Conservation (phyloP, 768 basidiomycete species). For the Rhizopogon vulgaris region DNA sequence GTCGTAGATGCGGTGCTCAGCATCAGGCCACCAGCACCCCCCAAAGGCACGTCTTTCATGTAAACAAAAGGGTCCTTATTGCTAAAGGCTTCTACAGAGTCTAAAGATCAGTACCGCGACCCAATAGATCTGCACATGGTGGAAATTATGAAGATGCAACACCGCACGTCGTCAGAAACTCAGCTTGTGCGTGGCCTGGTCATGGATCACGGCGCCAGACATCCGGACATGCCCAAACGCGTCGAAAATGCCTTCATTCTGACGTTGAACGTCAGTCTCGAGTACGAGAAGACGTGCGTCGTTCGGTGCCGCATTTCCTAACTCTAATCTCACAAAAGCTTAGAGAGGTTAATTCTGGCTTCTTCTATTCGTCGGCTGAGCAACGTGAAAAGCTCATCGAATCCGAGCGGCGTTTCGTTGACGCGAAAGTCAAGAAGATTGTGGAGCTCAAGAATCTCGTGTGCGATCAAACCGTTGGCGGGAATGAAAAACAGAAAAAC, state of each 20-base stretch:
- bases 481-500: constrained; percentile 72
- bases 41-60: constrained; percentile 42
- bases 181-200: constrained; percentile 93
- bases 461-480: constrained; percentile 87
- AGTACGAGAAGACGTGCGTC: constrained; percentile 98
- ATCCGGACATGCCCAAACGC: constrained; percentile 99
- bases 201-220: constrained; percentile 93
- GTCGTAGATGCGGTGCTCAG: constrained; percentile 93
- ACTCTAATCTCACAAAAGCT: constrained; percentile 15
- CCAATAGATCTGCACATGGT: constrained; percentile 99
- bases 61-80: constrained; percentile 19
- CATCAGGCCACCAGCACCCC: constrained; percentile 66
- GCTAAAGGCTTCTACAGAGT: constrained; percentile 34
- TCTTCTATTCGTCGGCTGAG: constrained; percentile 98
- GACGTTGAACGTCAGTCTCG: constrained; percentile 93
- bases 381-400: constrained; percentile 99
- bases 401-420: constrained; percentile 90
- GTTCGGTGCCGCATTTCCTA: constrained; percentile 8
- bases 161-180: constrained; percentile 95
- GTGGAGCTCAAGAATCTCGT: constrained; percentile 94
- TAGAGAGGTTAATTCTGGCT: constrained; percentile 98
- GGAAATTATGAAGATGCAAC: constrained; percentile 99
- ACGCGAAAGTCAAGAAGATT: constrained; percentile 92
- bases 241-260: constrained; percentile 94
- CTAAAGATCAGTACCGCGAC: constrained; percentile 66